These are phyloP conservation scores for Capsella rubella DNA, from an alignment of 441 rosid species.

Conservation along the genomic window DNA sequence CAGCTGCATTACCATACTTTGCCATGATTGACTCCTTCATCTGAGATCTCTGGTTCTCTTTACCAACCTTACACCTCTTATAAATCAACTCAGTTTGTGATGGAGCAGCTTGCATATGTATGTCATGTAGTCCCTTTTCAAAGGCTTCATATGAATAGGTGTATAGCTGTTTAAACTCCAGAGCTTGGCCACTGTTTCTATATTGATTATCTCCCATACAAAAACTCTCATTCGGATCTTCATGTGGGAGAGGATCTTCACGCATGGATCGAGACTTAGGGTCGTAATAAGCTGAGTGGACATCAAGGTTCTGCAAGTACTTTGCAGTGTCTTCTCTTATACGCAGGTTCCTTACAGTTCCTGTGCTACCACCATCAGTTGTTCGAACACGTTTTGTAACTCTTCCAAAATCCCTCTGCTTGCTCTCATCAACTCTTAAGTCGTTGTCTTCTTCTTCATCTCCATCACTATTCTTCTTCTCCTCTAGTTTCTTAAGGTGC, in stretches of 20 bases:
- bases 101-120: slow-evolving; percentile 94
- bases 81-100: slow-evolving; percentile 82
- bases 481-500: slow-evolving; percentile 80
- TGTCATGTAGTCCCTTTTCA: slow-evolving; percentile 83
- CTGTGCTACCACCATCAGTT: slow-evolving; percentile 97
- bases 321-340: slow-evolving; percentile 92
- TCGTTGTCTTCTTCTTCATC: slow-evolving; percentile 82
- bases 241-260: slow-evolving; percentile 79
- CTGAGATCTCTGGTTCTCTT: slow-evolving; percentile 68
- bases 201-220: slow-evolving; percentile 85
- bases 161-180: slow-evolving; percentile 84
- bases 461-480: slow-evolving; percentile 74
- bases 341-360: slow-evolving; percentile 93
- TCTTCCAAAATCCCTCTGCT: slow-evolving; percentile 91
- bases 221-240: slow-evolving; percentile 72
- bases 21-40: slow-evolving; percentile 76
- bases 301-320: slow-evolving; percentile 83
- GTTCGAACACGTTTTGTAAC: slow-evolving; percentile 95
- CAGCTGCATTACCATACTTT: slow-evolving; percentile 58
- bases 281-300: slow-evolving; percentile 83
- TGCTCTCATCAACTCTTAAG: slow-evolving; percentile 81
- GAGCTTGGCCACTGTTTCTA: slow-evolving; percentile 83
- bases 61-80: slow-evolving; percentile 65
- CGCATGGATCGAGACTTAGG: slow-evolving; percentile 89
- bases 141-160: slow-evolving; percentile 87